Conservation (phyloP, 345 rosid genomes). For the Populus tremula region DNA sequence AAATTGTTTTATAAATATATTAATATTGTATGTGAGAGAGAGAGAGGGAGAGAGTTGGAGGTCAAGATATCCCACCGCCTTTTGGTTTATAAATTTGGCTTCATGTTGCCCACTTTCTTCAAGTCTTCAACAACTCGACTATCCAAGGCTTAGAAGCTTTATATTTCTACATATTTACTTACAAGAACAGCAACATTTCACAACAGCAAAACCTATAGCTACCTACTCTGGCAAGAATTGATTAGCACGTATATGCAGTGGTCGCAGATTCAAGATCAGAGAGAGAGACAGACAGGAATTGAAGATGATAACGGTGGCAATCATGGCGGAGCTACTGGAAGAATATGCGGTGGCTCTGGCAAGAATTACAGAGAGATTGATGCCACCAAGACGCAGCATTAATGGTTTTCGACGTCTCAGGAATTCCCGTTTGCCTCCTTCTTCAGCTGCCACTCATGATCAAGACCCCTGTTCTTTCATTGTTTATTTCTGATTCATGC, state of each 20-base stretch:
- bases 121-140: not conserved
- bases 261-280: too few species aligned
- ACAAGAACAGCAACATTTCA: not conserved
- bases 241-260: not conserved
- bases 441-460: not conserved
- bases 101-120: not conserved
- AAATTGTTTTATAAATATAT: too few species aligned
- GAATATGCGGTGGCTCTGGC: slow-evolving; percentile 54
- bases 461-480: slow-evolving; percentile 34
- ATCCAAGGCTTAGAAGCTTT: not conserved
- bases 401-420: not conserved
- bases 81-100: slow-evolving; percentile 12
- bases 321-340: slow-evolving; percentile 48
- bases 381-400: slow-evolving; percentile 18
- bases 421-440: slow-evolving; percentile 9
- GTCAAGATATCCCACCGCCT: not conserved
- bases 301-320: slow-evolving; percentile 51
- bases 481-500: slow-evolving; percentile 31
- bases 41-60: not conserved
- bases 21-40: too few species aligned
- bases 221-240: not conserved
- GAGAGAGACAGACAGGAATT: not conserved
- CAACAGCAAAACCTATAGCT: not conserved
- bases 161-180: not conserved
- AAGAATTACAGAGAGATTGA: slow-evolving; percentile 34